A percentile compares a stretch with the other conserved stretches of the same genome.
phyloP scores from a whole-genome alignment of 192 early-diverging fungal genomes.

The Coemansia aciculifera region DNA sequence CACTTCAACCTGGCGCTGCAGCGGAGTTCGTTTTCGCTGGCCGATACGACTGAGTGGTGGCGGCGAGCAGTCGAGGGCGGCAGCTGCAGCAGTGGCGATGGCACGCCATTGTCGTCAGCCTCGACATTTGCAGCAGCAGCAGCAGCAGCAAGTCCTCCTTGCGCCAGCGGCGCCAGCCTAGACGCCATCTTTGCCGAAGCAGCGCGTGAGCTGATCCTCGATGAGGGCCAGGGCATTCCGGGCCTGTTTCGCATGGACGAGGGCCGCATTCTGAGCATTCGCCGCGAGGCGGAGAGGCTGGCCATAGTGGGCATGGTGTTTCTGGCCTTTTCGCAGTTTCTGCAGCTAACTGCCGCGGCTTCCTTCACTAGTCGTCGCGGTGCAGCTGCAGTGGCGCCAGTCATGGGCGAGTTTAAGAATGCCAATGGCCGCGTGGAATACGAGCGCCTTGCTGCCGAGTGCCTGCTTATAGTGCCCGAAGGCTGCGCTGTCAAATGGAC shows the following conservation, averaged over 20 bases:
- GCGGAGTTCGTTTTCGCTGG: constrained; percentile 23
- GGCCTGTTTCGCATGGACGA: constrained; percentile 53
- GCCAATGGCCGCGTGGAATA: constrained; percentile 35
- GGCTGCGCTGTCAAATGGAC: constrained; percentile 47
- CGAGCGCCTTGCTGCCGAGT: constrained; percentile 39
- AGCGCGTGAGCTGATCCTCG: constrained; percentile 45
- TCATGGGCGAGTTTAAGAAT: constrained; percentile 17
- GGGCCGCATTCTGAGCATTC: constrained; percentile 34
- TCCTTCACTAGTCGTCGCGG: neutral
- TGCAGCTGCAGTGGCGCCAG: neutral
- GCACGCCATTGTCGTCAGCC: neutral
- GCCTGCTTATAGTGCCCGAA: constrained; percentile 46
- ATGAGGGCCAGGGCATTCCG: constrained; percentile 35
- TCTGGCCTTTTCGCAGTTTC: constrained; percentile 45
- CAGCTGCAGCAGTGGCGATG: neutral
- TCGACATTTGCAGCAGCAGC: neutral
- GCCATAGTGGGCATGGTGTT: constrained; percentile 41
- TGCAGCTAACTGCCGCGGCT: constrained; percentile 26
- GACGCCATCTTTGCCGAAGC: constrained; percentile 33
- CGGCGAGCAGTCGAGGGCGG: constrained; percentile 19
- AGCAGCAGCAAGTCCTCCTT: neutral
- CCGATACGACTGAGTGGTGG: constrained; percentile 48
- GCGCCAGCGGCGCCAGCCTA: constrained; percentile 13
- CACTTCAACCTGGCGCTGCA: constrained; percentile 58
- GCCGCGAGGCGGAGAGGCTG: constrained; percentile 46